Percentiles rank a stretch among this genome's conserved stretches.
phyloP scores from a whole-genome alignment of 2,329 filamentous ascomycete species.

The Diaporthe humulicola region DNA sequence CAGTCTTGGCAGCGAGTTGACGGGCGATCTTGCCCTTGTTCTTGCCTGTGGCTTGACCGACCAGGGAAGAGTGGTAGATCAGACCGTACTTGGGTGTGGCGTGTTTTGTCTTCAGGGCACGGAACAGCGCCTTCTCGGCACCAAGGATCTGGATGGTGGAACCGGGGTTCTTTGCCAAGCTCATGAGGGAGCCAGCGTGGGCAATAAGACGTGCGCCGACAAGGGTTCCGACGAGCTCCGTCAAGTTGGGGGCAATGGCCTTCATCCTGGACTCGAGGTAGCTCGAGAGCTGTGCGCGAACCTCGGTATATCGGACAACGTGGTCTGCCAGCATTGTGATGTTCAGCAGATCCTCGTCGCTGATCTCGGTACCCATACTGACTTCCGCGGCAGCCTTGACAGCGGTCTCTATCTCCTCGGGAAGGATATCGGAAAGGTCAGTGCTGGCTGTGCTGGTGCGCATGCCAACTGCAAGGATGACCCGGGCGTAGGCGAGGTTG shows the following conservation, averaged over 20 bases:
- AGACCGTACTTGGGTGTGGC: slow-evolving; percentile 99
- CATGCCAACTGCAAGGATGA: slow-evolving; percentile 91
- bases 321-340: slow-evolving; percentile 93
- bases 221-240: slow-evolving; percentile 90
- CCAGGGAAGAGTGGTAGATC: slow-evolving; percentile 91
- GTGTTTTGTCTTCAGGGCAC: slow-evolving; percentile 98
- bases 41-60: slow-evolving; percentile 95
- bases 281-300: slow-evolving; percentile 86
- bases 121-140: slow-evolving; percentile 98
- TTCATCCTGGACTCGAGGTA: slow-evolving; percentile 96
- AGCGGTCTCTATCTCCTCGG: slow-evolving; percentile 92
- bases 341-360: slow-evolving; percentile 90
- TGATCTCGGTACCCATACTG: slow-evolving; percentile 98
- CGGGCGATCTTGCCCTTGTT: slow-evolving; percentile 99
- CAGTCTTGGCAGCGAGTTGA: slow-evolving; percentile 93
- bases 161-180: slow-evolving; percentile 93
- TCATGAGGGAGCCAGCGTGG: slow-evolving; percentile 94
- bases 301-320: slow-evolving; percentile 92
- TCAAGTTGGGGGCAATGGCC: slow-evolving; percentile 96
- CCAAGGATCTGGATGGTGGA: slow-evolving; percentile 98
- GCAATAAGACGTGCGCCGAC: slow-evolving; percentile 96
- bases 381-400: slow-evolving; percentile 96
- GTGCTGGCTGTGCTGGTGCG: slow-evolving; percentile 81
- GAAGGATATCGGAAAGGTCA: slow-evolving; percentile 90
- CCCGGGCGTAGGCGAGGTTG: slow-evolving; percentile 92